Evolutionary conservation across 2,329 filamentous ascomycete species (phyloP).

Genomic region (Diaporthe capsici): DNA sequence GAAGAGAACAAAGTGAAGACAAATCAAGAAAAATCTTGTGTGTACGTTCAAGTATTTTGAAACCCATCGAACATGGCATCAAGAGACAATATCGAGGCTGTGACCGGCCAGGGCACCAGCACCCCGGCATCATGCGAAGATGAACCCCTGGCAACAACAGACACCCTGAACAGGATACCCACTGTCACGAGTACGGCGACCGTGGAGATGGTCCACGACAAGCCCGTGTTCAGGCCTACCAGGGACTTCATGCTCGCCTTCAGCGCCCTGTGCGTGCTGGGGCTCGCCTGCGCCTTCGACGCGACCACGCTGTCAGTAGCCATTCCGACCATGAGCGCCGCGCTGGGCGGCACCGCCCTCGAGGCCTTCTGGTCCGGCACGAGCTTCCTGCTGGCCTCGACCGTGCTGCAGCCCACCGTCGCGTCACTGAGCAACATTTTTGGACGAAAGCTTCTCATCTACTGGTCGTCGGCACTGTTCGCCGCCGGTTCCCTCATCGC

Average conservation of each 20-base stretch:
- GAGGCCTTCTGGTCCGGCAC: conserved; percentile 81
- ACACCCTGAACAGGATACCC: background rate
- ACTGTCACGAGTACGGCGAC: conserved; percentile 34
- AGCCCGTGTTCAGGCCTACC: conserved; percentile 50
- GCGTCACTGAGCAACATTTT: conserved; percentile 54
- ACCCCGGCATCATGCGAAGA: background rate
- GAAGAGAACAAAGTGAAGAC: background rate
- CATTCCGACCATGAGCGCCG: conserved; percentile 66
- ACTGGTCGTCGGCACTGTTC: conserved; percentile 52
- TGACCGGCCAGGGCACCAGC: background rate
- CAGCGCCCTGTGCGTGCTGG: conserved; percentile 65
- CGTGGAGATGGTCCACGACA: conserved; percentile 43
- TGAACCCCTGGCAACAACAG: background rate
- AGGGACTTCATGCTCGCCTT: conserved; percentile 63
- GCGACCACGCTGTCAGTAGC: conserved; percentile 76
- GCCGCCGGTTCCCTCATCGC: conserved; percentile 57
- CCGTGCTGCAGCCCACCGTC: conserved; percentile 69
- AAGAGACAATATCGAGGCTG: background rate
- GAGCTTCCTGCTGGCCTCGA: conserved; percentile 76
- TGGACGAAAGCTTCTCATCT: conserved; percentile 52
- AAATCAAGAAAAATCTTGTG: background rate
- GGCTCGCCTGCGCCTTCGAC: conserved; percentile 75
- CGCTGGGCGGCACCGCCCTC: conserved; percentile 66
- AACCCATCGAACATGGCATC: background rate
- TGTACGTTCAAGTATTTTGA: no score